These are phyloP conservation scores for Yamadazyma nakazawae DNA, from an alignment of 805 yeast genomes.

Conservation along the genomic window DNA sequence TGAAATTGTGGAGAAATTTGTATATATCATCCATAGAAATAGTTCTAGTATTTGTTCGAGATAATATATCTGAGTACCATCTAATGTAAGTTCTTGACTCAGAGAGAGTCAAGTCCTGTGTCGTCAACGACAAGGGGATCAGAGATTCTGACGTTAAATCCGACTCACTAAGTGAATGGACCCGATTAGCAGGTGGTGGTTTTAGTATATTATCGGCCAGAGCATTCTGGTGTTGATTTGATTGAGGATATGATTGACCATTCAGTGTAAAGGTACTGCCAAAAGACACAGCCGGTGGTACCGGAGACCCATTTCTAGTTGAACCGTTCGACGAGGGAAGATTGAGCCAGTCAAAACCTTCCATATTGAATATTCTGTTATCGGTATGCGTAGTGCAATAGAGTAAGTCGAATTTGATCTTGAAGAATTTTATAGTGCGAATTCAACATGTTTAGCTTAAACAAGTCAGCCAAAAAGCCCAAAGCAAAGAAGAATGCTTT, in stretches of 20 bases:
- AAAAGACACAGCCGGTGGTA: slow-evolving; percentile 7
- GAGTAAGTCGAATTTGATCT: slow-evolving; percentile 4
- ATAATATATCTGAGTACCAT: slow-evolving; percentile 86
- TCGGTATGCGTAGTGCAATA: neutral
- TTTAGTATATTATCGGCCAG: slow-evolving; percentile 9
- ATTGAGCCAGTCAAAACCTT: slow-evolving; percentile 9
- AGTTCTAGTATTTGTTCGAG: slow-evolving; percentile 63
- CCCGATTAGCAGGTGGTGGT: slow-evolving; percentile 6
- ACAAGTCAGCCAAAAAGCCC: neutral
- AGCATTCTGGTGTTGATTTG: slow-evolving; percentile 3
- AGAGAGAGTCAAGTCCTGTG: slow-evolving; percentile 65
- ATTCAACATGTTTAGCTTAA: slow-evolving; percentile 7
- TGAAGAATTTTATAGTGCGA: slow-evolving; percentile 2
- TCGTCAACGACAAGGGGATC: slow-evolving; percentile 62
- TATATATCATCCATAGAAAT: slow-evolving; percentile 77
- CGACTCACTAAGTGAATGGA: slow-evolving; percentile 4
- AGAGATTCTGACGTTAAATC: slow-evolving; percentile 28
- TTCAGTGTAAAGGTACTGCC: neutral
- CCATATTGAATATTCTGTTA: neutral
- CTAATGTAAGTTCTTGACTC: slow-evolving; percentile 84
- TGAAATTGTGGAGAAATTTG: slow-evolving; percentile 74
- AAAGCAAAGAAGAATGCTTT: neutral
- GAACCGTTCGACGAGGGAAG: slow-evolving; percentile 1
- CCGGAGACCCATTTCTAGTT: neutral
- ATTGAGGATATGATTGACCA: neutral